A percentile compares a stretch with the other conserved stretches of the same genome.
phyloP scores from a whole-genome alignment of 345 rosid species.

The Tarenaya hassleriana region DNA sequence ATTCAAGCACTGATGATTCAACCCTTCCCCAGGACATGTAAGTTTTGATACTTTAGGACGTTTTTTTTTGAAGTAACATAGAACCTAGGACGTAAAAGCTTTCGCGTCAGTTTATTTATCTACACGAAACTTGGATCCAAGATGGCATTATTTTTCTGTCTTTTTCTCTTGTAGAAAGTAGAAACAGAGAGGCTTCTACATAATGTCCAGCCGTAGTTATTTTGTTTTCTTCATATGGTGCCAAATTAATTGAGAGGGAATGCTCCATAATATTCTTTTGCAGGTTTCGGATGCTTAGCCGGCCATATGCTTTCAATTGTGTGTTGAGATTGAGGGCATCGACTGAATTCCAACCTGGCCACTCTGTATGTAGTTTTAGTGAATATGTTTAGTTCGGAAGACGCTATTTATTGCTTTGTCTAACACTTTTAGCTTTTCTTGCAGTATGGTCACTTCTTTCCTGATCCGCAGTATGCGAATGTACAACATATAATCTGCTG shows the following conservation, averaged over 20 bases:
- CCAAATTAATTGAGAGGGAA: conserved; percentile 9
- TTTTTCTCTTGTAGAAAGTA: background rate
- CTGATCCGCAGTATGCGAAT: conserved; percentile 95
- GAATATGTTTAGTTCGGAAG: background rate
- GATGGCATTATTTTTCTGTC: background rate
- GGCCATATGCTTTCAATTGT: conserved; percentile 94
- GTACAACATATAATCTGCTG: conserved; percentile 97
- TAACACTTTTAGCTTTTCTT: conserved; percentile 24
- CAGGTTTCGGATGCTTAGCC: conserved; percentile 89
- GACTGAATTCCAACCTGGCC: conserved; percentile 81
- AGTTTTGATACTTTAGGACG: conserved; percentile 29
- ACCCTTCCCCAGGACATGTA: conserved; percentile 99
- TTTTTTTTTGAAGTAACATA: too few relatives aligned
- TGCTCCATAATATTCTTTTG: conserved; percentile 20
- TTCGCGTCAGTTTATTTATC: too few relatives aligned
- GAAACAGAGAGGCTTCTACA: background rate
- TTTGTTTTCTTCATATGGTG: conserved; percentile 8
- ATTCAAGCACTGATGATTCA: conserved; percentile 89
- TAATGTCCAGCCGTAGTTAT: background rate
- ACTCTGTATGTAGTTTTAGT: conserved; percentile 56
- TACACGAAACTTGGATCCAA: too few relatives aligned
- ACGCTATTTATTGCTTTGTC: background rate
- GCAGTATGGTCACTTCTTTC: conserved; percentile 98
- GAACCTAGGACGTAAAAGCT: too few relatives aligned
- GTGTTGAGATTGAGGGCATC: conserved; percentile 87